Evolutionary conservation across 202 grass and related monocot species (phyloP), one percentile per base, ranked within the genome.

Genomic region (Setaria italica): DNA sequence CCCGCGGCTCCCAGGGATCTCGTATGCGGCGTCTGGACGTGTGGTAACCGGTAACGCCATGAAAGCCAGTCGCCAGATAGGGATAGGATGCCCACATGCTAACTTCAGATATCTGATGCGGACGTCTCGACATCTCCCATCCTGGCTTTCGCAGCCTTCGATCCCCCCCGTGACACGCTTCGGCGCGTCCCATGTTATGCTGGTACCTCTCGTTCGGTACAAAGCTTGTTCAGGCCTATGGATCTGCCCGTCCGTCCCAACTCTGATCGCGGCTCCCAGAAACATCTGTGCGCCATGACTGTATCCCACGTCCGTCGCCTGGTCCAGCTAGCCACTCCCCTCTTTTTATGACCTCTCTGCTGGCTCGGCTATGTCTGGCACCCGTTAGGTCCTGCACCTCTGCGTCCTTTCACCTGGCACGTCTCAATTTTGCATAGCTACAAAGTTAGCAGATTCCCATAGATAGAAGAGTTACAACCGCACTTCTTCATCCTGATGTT

Each of bases 271-370:
- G 37, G 4, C 39, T 48, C 71, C 78, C 21, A 63, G 5, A 75
- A 68, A 35, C 46, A 37, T 16, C 34, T 0, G 29, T 19, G 55
- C 2, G 2, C 21, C 21, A 17, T 65, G 72, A 86, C 65, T 86
- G 83, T 56, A 29, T 30, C 54, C 63, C 71, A 82, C 46, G 13
- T 65, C 69, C 33, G n/a, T 63, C 51, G 67, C 33, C 68, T 85
- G 82, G 77, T 85, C 87, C 82, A 81, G 17, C 11, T 11, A 17
- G 50, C 39, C 76, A 30, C 70, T 62, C 33, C 9, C 13, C 14
- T 7, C 2, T 6, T 35, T 73, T 60, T 13, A 77, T 49, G 74
- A 21, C 21, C 34, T 3, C 48, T 47, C 9, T 14, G 45, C 34
- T 45, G 41, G n/a, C 33, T 66, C 60, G 54, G 37, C 47, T 47